phyloP scores from a whole-genome alignment of 495 filamentous ascomycete species.

The Evernia prunastri region DNA sequence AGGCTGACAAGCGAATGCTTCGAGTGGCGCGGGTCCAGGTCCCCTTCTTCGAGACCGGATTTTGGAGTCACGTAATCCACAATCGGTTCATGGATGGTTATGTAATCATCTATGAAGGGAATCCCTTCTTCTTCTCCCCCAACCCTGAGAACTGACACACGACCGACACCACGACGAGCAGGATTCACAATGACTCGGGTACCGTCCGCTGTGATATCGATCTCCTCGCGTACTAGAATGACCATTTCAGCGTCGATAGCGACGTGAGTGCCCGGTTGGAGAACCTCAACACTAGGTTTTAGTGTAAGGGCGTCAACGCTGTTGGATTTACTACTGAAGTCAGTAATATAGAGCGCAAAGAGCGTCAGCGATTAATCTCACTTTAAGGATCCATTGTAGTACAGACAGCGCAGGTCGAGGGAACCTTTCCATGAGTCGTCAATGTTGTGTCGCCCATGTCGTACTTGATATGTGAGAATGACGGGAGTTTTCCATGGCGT shows the following conservation, averaged over 20 bases:
- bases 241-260: constrained; percentile 97
- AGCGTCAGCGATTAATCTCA: constrained; percentile 33
- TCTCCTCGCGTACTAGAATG: constrained; percentile 78
- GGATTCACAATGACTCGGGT: constrained; percentile 79
- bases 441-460: constrained; percentile 62
- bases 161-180: constrained; percentile 72
- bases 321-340: constrained; percentile 25
- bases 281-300: constrained; percentile 55
- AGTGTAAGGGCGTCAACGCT: constrained; percentile 46
- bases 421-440: constrained; percentile 80
- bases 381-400: constrained; percentile 62
- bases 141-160: constrained; percentile 82
- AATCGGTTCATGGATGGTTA: constrained; percentile 80
- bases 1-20: constrained; percentile 75
- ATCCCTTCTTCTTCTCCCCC: constrained; percentile 65
- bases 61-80: constrained; percentile 92
- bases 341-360: neutral
- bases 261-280: constrained; percentile 62
- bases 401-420: constrained; percentile 77
- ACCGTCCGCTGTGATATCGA: constrained; percentile 87
- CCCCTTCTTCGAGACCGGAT: constrained; percentile 79
- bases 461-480: constrained; percentile 77
- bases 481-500: constrained; percentile 84
- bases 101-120: constrained; percentile 96
- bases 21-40: constrained; percentile 68